Evolutionary conservation across 2,329 filamentous ascomycete genomes (phyloP), one percentile per base, ranked within the genome.

Genomic region (Phyllosticta citrichinensis): DNA sequence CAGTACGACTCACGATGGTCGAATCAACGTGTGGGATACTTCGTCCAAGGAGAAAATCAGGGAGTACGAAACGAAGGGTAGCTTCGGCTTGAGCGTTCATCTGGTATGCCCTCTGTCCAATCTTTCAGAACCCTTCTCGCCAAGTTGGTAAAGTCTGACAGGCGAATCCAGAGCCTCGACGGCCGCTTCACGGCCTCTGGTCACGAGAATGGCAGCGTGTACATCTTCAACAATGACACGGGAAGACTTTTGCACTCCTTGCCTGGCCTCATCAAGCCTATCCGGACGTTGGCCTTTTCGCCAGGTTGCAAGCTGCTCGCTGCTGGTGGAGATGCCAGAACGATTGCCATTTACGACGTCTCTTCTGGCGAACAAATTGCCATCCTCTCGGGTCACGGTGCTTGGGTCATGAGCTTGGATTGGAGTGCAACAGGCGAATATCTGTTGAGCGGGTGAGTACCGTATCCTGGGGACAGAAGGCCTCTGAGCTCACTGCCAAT

Each of bases 391-490:
- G 90, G 88, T 0, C 89, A 93, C 71, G 82, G 84, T 0, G 87
- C 89, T 5, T 99, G 93, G 94, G 86, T 99, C 66, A 88, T 93
- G 63, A 88, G 88, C 33, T 79, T 97, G 52, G 91, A 96, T 72
- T 99, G 93, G 91, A 97, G 87, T 72, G 84, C 89, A 69, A 95
- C 89, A 4, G 94, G 94, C 55, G 93, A 97, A 75, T 96, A 89
- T 73, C 78, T 99, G 12, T 80, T 97, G 2, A 95, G 88, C 69
- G 90, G 91, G 79, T 83, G 73, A 65, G 79, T 68, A 40, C 25
- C 4, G 19, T 30, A 30, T 30, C 6, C 27, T 30, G 22, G 3
- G 22, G 6, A 30, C 5, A 8, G 2, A 27, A 27, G 25, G 9
- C 25, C 25, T 27, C 25, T 27, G 25, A n/a, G n/a, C n/a, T n/a